These are phyloP conservation scores for Filobasidium wieringae DNA, from an alignment of 768 basidiomycete species.

Conservation along the genomic window DNA sequence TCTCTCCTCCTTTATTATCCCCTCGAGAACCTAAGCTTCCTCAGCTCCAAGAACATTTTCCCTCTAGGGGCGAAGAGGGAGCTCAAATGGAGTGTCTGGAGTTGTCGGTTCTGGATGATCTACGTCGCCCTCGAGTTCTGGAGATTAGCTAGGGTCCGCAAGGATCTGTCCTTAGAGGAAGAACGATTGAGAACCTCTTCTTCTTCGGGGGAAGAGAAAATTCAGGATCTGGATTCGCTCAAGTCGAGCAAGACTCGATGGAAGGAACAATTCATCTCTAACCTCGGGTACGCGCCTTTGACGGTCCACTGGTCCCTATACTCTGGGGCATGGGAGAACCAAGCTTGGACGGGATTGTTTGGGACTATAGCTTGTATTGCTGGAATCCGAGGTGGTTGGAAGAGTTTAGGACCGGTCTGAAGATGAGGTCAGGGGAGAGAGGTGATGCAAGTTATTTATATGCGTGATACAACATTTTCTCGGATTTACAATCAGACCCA, in stretches of 20 bases:
- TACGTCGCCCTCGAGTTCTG: conserved; percentile 10
- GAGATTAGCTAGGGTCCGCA: not conserved
- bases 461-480: not conserved
- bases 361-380: conserved; percentile 12
- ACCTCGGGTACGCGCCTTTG: conserved; percentile 30
- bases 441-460: not conserved
- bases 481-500: not conserved
- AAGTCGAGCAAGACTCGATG: not conserved
- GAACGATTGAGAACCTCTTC: not conserved
- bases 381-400: conserved; percentile 9
- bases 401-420: not conserved
- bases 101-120: conserved; percentile 32
- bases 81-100: conserved; percentile 24
- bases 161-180: not conserved
- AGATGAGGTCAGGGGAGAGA: not conserved
- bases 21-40: conserved; percentile 32
- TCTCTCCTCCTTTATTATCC: conserved; percentile 32
- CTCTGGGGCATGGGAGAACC: conserved; percentile 27
- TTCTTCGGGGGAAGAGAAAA: not conserved
- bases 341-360: conserved; percentile 14
- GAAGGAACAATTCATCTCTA: conserved; percentile 2
- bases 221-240: conserved; percentile 1
- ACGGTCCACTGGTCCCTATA: conserved; percentile 36
- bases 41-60: conserved; percentile 27
- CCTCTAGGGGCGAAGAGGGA: conserved; percentile 13